Base-by-base conservation (phyloP, 306 rosid genomes). In the Cicer chorassanicum region DNA sequence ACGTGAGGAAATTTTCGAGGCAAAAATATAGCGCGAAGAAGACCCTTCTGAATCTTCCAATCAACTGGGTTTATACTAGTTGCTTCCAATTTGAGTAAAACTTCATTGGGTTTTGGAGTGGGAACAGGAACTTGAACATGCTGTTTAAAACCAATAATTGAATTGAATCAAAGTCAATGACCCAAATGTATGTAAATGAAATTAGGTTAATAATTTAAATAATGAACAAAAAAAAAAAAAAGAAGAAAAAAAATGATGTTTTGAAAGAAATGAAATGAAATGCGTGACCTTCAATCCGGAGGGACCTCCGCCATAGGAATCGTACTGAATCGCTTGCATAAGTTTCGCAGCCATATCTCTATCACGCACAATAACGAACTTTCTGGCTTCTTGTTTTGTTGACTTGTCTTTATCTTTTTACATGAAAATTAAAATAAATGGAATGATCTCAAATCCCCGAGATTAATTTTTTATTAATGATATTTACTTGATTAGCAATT, bases 91-190 rank as follows among this genome's bases (percentile, higher is more conserved):
- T 84, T 88, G 19, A 89, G 54, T 66, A 92, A 75, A 63, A 88
- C 83, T 61, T 92, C 96, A 40, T 78, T 65, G 66, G 19, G 19
- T 9, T 75, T 84, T 2, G 86, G 92, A 74, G 21, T 74, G 13
- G 97, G 96, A 70, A 91, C 74, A 4, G 89, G 81, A 83, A 93
- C 86, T 84, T 89, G 83, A 61, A 74, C 90, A 81, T 91, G 94
- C 98, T 91, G 85, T 59, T 48, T 51, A 53, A 15, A 46, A 21
- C 1, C 10, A 65, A 67, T 21, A 21, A 66, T 45, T 73, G 56
- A n/a, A 50, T 50, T 15, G 2, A 19, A 65, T 41, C 24, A 66
- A 2, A 66, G 1, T 10, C 48, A 14, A 2, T 38, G 0, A 62
- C 4, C 0, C 24, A 62, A 7, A 65, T 18, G 34, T 1, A 65